A percentile compares a stretch with the other conserved stretches of the same genome.
These are phyloP conservation scores for Hanseniaspora mollemarum DNA, from an alignment of 805 yeast species.

Conservation along the genomic window DNA sequence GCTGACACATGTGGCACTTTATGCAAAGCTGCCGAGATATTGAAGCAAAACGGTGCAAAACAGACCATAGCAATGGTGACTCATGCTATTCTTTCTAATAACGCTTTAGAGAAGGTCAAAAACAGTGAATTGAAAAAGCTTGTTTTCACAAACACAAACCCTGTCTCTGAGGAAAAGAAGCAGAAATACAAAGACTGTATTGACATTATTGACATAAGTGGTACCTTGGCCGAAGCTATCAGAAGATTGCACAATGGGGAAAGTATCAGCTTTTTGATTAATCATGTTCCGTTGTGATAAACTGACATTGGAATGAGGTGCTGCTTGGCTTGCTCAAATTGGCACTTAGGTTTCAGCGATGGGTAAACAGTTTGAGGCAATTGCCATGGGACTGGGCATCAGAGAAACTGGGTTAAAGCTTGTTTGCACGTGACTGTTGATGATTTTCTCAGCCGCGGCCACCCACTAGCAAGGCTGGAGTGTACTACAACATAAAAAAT, in stretches of 20 bases:
- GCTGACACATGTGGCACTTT: conserved; percentile 84
- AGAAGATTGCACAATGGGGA: conserved; percentile 82
- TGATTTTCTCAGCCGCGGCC: no score
- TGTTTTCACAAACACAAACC: conserved; percentile 72
- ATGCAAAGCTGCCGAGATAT: conserved; percentile 69
- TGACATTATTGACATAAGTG: conserved; percentile 58
- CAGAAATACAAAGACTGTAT: conserved; percentile 45
- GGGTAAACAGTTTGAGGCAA: no score
- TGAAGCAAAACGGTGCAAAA: conserved; percentile 51
- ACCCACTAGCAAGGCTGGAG: no score
- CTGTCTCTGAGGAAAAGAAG: conserved; percentile 52
- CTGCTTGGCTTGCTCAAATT: neutral
- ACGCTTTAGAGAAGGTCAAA: conserved; percentile 60
- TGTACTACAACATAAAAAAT: no score
- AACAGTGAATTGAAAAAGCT: conserved; percentile 56
- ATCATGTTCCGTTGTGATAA: conserved; percentile 42
- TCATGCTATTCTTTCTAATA: conserved; percentile 68
- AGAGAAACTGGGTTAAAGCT: no score
- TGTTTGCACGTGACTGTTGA: no score
- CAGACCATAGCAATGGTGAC: conserved; percentile 73
- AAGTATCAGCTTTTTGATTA: conserved; percentile 68
- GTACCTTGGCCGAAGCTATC: conserved; percentile 68
- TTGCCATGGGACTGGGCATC: no score
- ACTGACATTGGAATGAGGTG: no score
- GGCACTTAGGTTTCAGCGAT: no score